Evolutionary conservation across 208 protist genomes (phyloP).

Genomic region (Trichomonas vaginalis): DNA sequence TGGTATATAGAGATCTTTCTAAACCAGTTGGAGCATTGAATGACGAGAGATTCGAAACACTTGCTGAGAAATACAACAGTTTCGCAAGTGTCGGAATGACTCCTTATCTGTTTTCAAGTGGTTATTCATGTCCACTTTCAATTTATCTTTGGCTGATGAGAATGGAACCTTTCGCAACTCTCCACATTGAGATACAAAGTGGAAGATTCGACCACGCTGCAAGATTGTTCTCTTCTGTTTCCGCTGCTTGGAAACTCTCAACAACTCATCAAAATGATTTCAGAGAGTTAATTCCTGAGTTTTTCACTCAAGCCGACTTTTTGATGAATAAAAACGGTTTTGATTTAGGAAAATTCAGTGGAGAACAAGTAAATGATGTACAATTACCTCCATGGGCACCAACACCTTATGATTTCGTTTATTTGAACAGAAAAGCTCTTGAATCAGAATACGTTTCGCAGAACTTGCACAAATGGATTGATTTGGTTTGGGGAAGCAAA

Average conservation of each 20-base stretch:
- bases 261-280: not conserved
- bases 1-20: not conserved
- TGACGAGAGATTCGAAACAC: not conserved
- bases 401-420: not conserved
- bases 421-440: not conserved
- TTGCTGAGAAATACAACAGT: not conserved
- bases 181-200: not conserved
- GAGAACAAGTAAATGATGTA: not conserved
- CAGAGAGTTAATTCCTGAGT: conserved; percentile 46
- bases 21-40: not conserved
- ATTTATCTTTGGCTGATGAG: not conserved
- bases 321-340: conserved; percentile 39
- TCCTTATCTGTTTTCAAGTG: not conserved
- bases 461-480: not conserved
- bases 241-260: not conserved
- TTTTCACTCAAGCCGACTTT: conserved; percentile 44
- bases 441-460: not conserved
- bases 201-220: not conserved
- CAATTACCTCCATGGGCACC: not conserved
- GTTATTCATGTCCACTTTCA: not conserved
- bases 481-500: not conserved
- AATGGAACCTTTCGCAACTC: not conserved
- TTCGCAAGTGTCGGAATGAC: not conserved
- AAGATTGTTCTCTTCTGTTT: not conserved
- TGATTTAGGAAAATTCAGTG: conserved; percentile 28